phyloP scores from a whole-genome alignment of 2,329 filamentous ascomycete genomes.

The Cladosporium sp. region DNA sequence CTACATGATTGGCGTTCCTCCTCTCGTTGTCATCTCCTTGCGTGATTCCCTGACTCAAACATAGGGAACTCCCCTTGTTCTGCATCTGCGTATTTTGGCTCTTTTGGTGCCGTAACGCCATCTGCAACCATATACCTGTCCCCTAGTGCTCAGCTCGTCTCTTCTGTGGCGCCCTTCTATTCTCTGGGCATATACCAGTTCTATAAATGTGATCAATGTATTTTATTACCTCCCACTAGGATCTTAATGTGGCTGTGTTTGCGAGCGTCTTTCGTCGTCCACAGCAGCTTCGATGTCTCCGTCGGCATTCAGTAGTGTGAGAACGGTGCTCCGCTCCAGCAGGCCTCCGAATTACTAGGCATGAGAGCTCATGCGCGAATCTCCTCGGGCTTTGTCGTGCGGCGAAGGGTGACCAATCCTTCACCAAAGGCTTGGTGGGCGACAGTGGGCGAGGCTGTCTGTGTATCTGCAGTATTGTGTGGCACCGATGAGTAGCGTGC shows the following conservation, averaged over 20 bases:
- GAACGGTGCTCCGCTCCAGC: conserved; percentile 13
- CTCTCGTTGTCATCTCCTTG: conserved; percentile 6
- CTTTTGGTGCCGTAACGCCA: conserved; percentile 11
- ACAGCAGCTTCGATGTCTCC: not conserved
- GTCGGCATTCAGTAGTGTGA: conserved; percentile 9
- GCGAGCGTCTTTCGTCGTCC: conserved; percentile 9
- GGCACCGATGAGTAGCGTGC: no score
- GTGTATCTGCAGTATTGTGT: conserved; percentile 4
- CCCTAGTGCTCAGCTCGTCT: conserved; percentile 10
- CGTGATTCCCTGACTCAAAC: not conserved
- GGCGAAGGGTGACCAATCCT: not conserved
- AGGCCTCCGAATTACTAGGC: conserved; percentile 13
- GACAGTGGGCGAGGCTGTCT: conserved; percentile 2
- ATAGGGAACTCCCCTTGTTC: conserved; percentile 12
- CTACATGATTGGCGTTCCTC: conserved; percentile 6
- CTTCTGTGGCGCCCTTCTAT: not conserved
- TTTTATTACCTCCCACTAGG: conserved; percentile 16
- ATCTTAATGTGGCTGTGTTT: conserved; percentile 14
- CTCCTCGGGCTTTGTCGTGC: conserved; percentile 1
- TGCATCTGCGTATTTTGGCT: conserved; percentile 10
- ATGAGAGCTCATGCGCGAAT: conserved; percentile 1
- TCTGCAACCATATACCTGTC: conserved; percentile 10
- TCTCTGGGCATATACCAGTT: conserved; percentile 11
- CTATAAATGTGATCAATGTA: conserved; percentile 9
- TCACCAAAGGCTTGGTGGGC: not conserved